Percentiles rank a stretch among this genome's conserved stretches.
Conservation (phyloP, 2,329 filamentous ascomycete genomes). For the Alternaria ethzedia region DNA sequence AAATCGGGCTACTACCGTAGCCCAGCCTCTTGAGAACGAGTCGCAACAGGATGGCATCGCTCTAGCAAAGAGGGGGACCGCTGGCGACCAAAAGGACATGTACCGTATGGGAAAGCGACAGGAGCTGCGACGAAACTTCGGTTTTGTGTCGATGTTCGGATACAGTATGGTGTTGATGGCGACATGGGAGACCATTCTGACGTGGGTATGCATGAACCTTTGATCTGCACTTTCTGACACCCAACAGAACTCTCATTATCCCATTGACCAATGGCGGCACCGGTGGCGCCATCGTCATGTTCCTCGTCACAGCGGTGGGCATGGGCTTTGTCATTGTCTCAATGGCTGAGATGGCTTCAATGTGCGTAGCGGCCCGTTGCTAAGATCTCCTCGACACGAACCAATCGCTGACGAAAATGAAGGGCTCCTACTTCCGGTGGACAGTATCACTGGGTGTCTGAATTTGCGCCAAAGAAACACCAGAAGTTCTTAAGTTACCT, state of each 20-base stretch:
- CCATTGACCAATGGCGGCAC: slow-evolving; percentile 36
- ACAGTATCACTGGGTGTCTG: slow-evolving; percentile 40
- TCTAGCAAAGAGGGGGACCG: not conserved
- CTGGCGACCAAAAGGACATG: slow-evolving; percentile 34
- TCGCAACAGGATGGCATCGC: not conserved
- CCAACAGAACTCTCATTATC: slow-evolving; percentile 21
- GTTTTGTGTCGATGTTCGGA: slow-evolving; percentile 35
- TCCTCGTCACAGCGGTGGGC: slow-evolving; percentile 28
- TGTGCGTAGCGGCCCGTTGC: slow-evolving; percentile 15
- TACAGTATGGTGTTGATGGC: slow-evolving; percentile 37
- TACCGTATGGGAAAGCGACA: slow-evolving; percentile 38
- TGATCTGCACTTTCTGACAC: not conserved
- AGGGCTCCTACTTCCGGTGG: slow-evolving; percentile 37
- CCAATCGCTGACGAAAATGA: not conserved
- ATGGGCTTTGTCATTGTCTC: slow-evolving; percentile 32
- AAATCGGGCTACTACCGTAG: not conserved
- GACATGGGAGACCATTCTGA: slow-evolving; percentile 34
- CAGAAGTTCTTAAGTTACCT: slow-evolving; percentile 33
- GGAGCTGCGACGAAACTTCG: slow-evolving; percentile 34
- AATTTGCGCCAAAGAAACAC: slow-evolving; percentile 31
- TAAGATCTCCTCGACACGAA: not conserved
- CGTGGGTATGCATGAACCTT: slow-evolving; percentile 7
- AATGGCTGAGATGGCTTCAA: slow-evolving; percentile 40
- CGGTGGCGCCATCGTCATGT: slow-evolving; percentile 33
- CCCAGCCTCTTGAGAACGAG: not conserved